Evolutionary conservation across 345 rosid genomes (phyloP).

Genomic region (Sonneratia caseolaris): DNA sequence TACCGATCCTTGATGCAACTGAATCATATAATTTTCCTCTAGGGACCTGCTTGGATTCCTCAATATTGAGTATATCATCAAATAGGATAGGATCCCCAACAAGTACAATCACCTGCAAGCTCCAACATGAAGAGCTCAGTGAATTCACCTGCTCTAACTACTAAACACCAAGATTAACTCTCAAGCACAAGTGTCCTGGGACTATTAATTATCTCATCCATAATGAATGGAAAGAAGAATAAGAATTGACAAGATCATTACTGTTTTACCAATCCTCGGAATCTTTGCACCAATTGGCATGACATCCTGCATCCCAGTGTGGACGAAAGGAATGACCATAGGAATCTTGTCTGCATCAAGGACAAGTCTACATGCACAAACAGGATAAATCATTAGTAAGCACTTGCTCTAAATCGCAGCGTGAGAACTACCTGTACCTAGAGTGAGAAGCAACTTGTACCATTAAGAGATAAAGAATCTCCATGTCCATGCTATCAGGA

Average conservation of each 20-base stretch:
- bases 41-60: constrained; percentile 31
- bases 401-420: not conserved
- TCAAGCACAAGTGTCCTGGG: not conserved
- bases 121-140: not conserved
- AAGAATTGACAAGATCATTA: constrained; percentile 18
- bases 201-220: not conserved
- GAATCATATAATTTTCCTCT: constrained; percentile 78
- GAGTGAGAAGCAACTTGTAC: not conserved
- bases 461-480: not conserved
- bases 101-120: constrained; percentile 67
- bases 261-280: constrained; percentile 88
- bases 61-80: constrained; percentile 47
- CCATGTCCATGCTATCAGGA: not conserved
- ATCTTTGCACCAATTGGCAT: constrained; percentile 88
- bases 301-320: constrained; percentile 88
- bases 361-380: constrained; percentile 42
- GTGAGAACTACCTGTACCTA: not conserved
- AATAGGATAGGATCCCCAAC: constrained; percentile 79
- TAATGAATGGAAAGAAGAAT: constrained; percentile 1
- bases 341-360: constrained; percentile 80
- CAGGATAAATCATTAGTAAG: not conserved
- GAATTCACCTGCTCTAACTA: not conserved
- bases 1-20: constrained; percentile 69
- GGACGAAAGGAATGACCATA: constrained; percentile 86
- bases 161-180: not conserved